A percentile compares a stretch with the other conserved stretches of the same genome.
phyloP scores from a whole-genome alignment of 1,284 basidiomycete genomes.

The Volvariella surrecta region DNA sequence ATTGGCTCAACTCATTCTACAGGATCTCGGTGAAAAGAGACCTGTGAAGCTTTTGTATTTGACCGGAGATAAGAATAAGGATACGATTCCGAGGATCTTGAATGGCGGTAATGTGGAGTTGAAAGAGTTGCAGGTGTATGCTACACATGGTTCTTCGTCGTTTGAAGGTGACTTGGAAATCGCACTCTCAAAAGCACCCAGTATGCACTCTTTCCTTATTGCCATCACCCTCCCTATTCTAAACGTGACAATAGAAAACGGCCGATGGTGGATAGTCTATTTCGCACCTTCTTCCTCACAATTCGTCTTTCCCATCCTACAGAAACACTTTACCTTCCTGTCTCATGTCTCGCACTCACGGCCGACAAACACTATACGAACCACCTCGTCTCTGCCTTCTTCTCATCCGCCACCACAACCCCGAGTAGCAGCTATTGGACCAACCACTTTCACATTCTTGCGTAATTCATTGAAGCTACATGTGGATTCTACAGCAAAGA shows the following conservation, averaged over 20 bases:
- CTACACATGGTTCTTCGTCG: constrained; percentile 44
- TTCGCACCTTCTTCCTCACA: constrained; percentile 69
- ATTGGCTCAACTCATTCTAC: constrained; percentile 57
- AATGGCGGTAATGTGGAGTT: constrained; percentile 34
- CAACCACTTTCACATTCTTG: constrained; percentile 51
- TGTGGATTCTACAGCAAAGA: constrained; percentile 46
- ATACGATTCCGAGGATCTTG: constrained; percentile 52
- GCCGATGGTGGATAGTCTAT: constrained; percentile 59
- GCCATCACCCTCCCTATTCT: background rate
- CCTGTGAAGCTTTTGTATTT: constrained; percentile 50
- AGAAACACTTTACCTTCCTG: constrained; percentile 34
- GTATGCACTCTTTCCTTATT: background rate
- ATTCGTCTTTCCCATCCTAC: constrained; percentile 44
- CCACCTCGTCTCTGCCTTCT: background rate
- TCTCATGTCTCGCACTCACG: too few relatives aligned
- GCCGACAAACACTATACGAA: constrained; percentile 2
- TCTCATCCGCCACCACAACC: constrained; percentile 8
- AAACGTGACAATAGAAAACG: background rate
- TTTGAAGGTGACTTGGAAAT: constrained; percentile 38
- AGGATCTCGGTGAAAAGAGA: constrained; percentile 22
- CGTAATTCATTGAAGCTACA: constrained; percentile 31
- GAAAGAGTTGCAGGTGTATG: constrained; percentile 54
- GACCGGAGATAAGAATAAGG: constrained; percentile 75
- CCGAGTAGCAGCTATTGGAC: constrained; percentile 55
- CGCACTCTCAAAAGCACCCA: background rate